A percentile compares a stretch with the other conserved stretches of the same genome.
These are phyloP conservation scores for Arxiozyma telluris DNA, from an alignment of 1,139 yeast genomes.

Conservation along the genomic window DNA sequence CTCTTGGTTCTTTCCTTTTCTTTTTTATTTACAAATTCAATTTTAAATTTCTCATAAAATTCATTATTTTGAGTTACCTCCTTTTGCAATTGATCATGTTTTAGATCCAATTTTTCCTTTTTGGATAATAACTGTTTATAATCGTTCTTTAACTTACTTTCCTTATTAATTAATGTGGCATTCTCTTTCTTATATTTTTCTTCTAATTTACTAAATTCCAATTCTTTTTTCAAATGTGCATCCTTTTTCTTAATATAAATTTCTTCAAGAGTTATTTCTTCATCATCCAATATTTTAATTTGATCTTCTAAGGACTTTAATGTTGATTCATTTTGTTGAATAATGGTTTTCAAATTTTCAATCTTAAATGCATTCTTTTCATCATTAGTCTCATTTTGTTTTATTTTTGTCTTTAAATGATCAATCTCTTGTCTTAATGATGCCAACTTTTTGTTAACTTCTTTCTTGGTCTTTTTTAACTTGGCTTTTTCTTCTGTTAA, in stretches of 20 bases:
- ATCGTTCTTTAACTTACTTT: constrained; percentile 28
- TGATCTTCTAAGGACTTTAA: constrained; percentile 34
- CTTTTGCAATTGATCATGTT: constrained; percentile 27
- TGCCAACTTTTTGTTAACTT: constrained; percentile 46
- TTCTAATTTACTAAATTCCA: constrained; percentile 33
- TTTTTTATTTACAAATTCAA: constrained; percentile 20
- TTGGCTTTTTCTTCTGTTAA: constrained; percentile 42
- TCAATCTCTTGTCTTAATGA: constrained; percentile 54
- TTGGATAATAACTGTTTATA: constrained; percentile 30
- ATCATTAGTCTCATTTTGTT: constrained; percentile 39
- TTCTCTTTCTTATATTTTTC: constrained; percentile 27
- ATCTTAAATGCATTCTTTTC: constrained; percentile 39
- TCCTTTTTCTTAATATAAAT: constrained; percentile 36
- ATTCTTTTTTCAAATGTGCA: constrained; percentile 28
- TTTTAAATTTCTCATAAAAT: constrained; percentile 27
- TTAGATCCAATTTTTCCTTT: constrained; percentile 32
- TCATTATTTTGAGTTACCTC: constrained; percentile 31
- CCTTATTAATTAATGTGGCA: constrained; percentile 12
- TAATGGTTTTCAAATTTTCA: constrained; percentile 35
- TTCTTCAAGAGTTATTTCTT: constrained; percentile 35
- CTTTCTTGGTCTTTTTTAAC: constrained; percentile 52
- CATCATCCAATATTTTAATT: constrained; percentile 27
- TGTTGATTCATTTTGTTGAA: constrained; percentile 37
- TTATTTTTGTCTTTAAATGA: constrained; percentile 40
- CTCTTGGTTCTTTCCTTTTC: constrained; percentile 28